Base-by-base conservation (phyloP, 306 rosid genomes). In the Vicia villosa region DNA sequence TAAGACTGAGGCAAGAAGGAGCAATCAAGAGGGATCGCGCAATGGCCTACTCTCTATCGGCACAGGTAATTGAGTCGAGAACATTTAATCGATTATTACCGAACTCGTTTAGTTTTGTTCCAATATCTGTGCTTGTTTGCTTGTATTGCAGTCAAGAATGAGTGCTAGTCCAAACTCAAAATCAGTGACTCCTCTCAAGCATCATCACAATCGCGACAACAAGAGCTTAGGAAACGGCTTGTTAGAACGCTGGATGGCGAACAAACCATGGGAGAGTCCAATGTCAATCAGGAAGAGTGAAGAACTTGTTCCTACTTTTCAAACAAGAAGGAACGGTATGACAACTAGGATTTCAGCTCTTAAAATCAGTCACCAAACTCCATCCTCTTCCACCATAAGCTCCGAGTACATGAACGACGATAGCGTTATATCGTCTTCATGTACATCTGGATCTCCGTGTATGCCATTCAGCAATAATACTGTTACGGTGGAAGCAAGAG, bases 1-100 rank as follows among this genome's bases (percentile, higher is more conserved):
- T 91, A 28, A 79, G 86, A 37, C 75, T 81, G 85, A 87, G 92
- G 75, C 93, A 86, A 73, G 94, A 79, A 82, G 97, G 83, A 68
- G 91, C 87, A 52, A 78, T 87, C 59, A 86, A 84, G 76, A 94
- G 95, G 79, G 99, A 88, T 76, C 82, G 91, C 80, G 89, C 95
- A 62, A 83, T 88, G 85, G 95, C 94, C 40, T 90, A 88, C 77
- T 82, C 90, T 49, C 72, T 79, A 17, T 80, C 85, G 73, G 77
- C 88, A 68, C 96, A 87, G 95, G 97, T 93, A 84, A 79, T 61
- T n/a, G 70, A 54, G n/a, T 70, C 70, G 16, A 55, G 7, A 51
- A 51, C 2, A 51, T 50, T 5, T 1, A n/a, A 46, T 46, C 8
- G 2, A 15, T 43, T 64, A 22, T 22, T 22, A 15, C 32, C 61